phyloP scores from a whole-genome alignment of 345 rosid genomes.

The Dipteronia dyeriana region DNA sequence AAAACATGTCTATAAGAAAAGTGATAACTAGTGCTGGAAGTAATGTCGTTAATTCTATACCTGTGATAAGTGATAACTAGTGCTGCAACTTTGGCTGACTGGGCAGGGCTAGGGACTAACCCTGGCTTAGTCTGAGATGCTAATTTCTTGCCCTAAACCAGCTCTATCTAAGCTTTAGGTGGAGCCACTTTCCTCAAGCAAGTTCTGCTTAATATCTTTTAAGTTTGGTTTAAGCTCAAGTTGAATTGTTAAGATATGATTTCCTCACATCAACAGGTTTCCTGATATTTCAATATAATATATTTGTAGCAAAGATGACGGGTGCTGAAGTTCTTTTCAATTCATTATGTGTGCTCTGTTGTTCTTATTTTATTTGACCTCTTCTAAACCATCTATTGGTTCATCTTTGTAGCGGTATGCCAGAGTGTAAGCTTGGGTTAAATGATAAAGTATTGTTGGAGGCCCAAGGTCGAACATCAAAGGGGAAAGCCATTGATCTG shows the following conservation, averaged over 20 bases:
- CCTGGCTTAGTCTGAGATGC: not conserved
- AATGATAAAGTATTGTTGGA: slow-evolving; percentile 79
- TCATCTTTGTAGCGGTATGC: slow-evolving; percentile 66
- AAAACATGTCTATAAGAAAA: too few relatives aligned
- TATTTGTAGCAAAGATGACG: not conserved
- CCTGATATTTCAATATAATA: not conserved
- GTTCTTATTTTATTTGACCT: not conserved
- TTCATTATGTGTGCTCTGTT: not conserved
- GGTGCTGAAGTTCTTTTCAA: not conserved
- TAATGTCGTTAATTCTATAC: not conserved
- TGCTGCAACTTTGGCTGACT: not conserved
- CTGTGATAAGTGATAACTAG: not conserved
- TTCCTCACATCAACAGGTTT: not conserved
- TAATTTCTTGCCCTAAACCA: not conserved
- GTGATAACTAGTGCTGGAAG: too few relatives aligned
- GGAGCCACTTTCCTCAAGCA: not conserved
- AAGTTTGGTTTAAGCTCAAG: not conserved
- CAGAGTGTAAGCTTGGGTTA: slow-evolving; percentile 81
- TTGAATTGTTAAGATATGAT: not conserved
- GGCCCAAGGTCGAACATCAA: slow-evolving; percentile 77
- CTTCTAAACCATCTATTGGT: slow-evolving; percentile 3
- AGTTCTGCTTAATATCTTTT: not conserved
- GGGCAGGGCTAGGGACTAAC: not conserved
- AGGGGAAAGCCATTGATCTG: slow-evolving; percentile 80
- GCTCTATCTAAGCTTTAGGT: slow-evolving; percentile 7